A percentile compares a stretch with the other conserved stretches of the same genome.
phyloP scores from a whole-genome alignment of 2,329 filamentous ascomycete species.

The Pseudocercospora vitis region DNA sequence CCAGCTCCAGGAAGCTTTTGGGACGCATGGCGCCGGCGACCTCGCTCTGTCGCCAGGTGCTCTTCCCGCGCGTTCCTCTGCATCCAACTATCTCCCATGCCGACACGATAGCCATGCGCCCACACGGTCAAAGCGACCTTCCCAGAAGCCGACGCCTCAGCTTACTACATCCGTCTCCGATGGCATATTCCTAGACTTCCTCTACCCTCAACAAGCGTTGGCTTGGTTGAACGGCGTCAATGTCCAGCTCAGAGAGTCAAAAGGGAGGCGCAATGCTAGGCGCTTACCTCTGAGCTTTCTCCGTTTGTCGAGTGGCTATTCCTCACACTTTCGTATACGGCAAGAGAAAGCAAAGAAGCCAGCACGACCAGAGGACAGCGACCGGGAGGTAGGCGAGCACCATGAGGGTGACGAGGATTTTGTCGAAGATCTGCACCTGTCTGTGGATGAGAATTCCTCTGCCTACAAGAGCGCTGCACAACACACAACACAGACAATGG shows the following conservation, averaged over 20 bases:
- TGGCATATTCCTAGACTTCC: slow-evolving; percentile 46
- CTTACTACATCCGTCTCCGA: not conserved
- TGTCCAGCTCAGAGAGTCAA: slow-evolving; percentile 28
- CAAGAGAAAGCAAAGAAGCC: not conserved
- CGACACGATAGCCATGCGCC: slow-evolving; percentile 15
- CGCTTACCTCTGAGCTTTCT: slow-evolving; percentile 32
- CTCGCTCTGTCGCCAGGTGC: slow-evolving; percentile 41
- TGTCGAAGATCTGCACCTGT: too few species aligned
- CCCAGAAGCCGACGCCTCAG: not conserved
- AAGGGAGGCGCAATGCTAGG: slow-evolving; percentile 32
- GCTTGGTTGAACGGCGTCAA: slow-evolving; percentile 36
- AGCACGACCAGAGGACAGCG: not conserved
- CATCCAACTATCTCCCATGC: slow-evolving; percentile 15
- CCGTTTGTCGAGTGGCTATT: slow-evolving; percentile 30
- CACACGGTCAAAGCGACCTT: not conserved
- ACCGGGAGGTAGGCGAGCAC: not conserved
- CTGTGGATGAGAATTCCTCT: too few species aligned
- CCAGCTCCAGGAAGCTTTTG: slow-evolving; percentile 56
- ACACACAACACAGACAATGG: too few species aligned
- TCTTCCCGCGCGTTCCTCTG: not conserved
- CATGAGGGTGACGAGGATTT: not conserved
- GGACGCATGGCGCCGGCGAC: slow-evolving; percentile 55
- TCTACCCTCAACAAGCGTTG: slow-evolving; percentile 49
- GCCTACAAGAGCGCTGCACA: too few species aligned
- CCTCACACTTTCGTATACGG: slow-evolving; percentile 22